Base-by-base conservation (phyloP, 768 basidiomycete genomes). In the Exidia glandulosa region DNA sequence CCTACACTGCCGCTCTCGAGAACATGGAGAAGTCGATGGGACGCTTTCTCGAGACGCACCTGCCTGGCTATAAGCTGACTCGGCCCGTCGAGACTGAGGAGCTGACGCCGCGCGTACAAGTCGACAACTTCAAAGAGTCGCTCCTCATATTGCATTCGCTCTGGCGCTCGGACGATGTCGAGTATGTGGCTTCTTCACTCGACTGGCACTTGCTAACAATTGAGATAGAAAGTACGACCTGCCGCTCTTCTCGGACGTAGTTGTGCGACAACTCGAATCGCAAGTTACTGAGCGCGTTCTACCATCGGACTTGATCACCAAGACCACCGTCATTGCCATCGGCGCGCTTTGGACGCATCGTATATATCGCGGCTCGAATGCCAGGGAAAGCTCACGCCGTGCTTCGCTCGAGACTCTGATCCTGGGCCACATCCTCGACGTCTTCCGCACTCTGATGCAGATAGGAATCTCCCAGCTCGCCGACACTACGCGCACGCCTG, bases 331-430 rank as follows among this genome's bases (percentile, higher is more conserved):
- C 32, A 79, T 92, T 37, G 78, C 85, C 1, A 82, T 95, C 62
- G 87, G 89, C 32, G 88, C 89, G 0, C 77, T 94, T 13, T 95
- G 90, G 88, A 87, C 86, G 63, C 82, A 90, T 61, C 81, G 88
- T 30, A 86, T 90, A 81, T 76, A 85, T 63, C 86, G 84, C 52
- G 59, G 59, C 12, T 41, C 32, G 58, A 54, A 36, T 23, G n/a
- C 56, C 36, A 30, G 56, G 34, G 78, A 81, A 32, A 56, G 57
- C n/a, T 64, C 64, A 32, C 72, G 32, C 62, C 72, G 56, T 67
- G 72, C 60, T 69, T 69, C 75, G 32, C 75, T 83, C 30, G 90
- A 93, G 71, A 79, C 82, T 61, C 79, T 79, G 32, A 81, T 93
- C 33, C 75, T 86, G 57, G 73, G 75, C 13, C 88, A 93, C 71